phyloP scores from a whole-genome alignment of 2,329 filamentous ascomycete genomes.

The Chrysosporium keratinophilum region DNA sequence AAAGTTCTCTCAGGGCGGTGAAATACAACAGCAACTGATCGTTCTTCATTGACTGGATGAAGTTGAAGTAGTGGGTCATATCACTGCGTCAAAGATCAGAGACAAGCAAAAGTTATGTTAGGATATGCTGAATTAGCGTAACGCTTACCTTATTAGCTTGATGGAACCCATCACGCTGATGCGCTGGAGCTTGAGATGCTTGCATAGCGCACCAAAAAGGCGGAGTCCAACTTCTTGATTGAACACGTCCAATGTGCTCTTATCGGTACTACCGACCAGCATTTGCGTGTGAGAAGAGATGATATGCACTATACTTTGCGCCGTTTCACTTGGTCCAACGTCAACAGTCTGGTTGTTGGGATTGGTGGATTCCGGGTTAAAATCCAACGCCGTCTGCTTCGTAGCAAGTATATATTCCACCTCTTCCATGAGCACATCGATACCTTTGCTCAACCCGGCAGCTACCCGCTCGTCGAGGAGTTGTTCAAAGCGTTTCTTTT shows the following conservation, averaged over 20 bases:
- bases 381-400: constrained; percentile 75
- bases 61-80: constrained; percentile 87
- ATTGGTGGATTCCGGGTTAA: constrained; percentile 56
- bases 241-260: constrained; percentile 96
- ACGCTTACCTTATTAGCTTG: constrained; percentile 62
- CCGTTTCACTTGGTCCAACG: constrained; percentile 64
- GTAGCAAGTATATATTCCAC: constrained; percentile 92
- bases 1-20: constrained; percentile 77
- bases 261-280: constrained; percentile 89
- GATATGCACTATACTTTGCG: constrained; percentile 69
- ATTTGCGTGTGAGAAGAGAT: constrained; percentile 84
- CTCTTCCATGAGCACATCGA: constrained; percentile 96
- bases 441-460: constrained; percentile 90
- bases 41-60: constrained; percentile 71
- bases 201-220: constrained; percentile 84
- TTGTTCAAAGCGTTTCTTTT: constrained; percentile 97
- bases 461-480: constrained; percentile 97
- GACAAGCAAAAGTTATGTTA: not conserved
- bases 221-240: constrained; percentile 93
- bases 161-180: constrained; percentile 82
- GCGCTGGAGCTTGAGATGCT: constrained; percentile 92
- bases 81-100: constrained; percentile 47
- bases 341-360: constrained; percentile 29
- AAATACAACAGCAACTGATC: constrained; percentile 81
- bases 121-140: not conserved